Evolutionary conservation across 2,329 filamentous ascomycete species (phyloP), one percentile per base, ranked within the genome.

Genomic region (Fusarium paranaense): DNA sequence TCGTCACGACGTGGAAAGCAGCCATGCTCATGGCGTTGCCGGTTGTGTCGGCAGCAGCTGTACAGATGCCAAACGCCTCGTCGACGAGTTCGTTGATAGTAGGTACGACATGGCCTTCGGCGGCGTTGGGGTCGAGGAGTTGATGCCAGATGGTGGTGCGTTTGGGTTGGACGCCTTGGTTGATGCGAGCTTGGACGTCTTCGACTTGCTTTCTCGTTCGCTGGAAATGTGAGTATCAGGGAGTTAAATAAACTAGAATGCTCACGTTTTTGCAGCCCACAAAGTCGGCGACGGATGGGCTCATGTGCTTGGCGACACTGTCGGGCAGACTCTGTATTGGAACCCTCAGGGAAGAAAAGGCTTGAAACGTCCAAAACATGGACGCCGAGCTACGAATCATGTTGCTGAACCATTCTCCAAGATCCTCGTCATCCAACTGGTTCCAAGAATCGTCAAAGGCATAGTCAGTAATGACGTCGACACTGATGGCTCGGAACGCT

Each of bases 391-490:
- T 54, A 11, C 63, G 63, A 9, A 69, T 35, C 67, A 69, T 66
- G 5, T 62, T 16, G 3, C 58, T 66, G 18, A 74, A 72, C 71
- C 71, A 72, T n/a, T 62, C 61, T 2, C 71, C 69, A 0, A 74
- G 52, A 52, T 69, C 66, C 1, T 67, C 64, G 0, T 56, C 66
- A 25, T 69, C 71, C 5, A 74, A 58, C 11, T 72, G 69, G 8
- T 69, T 42, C 69, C 71, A 74, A 5, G 65, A 70, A 5, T 74
- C 66, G 22, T 71, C 71, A 66, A 74, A 74, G 4, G 66, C 71
- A 38, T 74, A 74, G n/a, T 74, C 69, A 11, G 71, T 70, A 13
- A 72, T 62, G 8, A 67, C 67, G 25, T 74, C 71, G 3, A 74
- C 61, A 7, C 66, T 67, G 32, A 74, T 67, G 11, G 69, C 71